Evolutionary conservation across 805 yeast species (phyloP), one percentile per base, ranked within the genome.

Genomic region (Ogataea trehalophila): DNA sequence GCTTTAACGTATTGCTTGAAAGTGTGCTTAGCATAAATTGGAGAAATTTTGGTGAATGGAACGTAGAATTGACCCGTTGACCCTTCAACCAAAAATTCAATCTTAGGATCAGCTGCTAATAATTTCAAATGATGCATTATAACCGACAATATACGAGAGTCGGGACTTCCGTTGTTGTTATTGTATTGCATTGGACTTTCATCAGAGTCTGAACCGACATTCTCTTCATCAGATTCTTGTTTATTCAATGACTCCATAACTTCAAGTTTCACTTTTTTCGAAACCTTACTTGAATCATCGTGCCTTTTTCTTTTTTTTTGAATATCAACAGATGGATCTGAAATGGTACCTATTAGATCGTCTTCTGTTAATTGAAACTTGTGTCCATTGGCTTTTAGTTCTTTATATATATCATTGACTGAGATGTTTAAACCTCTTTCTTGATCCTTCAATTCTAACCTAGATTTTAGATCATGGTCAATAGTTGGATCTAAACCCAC

Each of bases 111-210:
- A 1, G 73, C 67, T 1, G 85, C 68, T 33, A 92, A 71, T 11
- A 91, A 69, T 58, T 80, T 81, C 55, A 92, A 68, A 64, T 94
- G 98, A 43, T 80, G 72, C 56, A 56, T 55, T 47, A 52, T 60
- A 33, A 57, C 56, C 52, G 60, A 56, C 62, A 50, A 46, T 7
- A 56, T 37, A 5, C 52, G 41, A n/a, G 56, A 49, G 34, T 56
- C 60, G 5, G 52, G 48, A 16, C 43, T 53, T 35, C 55, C 63
- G 15, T 49, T 42, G 20, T 34, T 48, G 9, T 43, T 45, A 33
- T 45, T 46, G 16, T 44, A 47, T 18, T 17, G 11, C 8, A 22
- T n/a, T 18, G 31, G 6, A n/a, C 50, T 50, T 39, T 56, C 59
- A 41, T 47, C 56, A 36, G 61, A 64, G 18, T 59, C 58, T 5